These are phyloP conservation scores for Penicillium freii DNA, from an alignment of 2,329 filamentous ascomycete genomes.

Conservation along the genomic window DNA sequence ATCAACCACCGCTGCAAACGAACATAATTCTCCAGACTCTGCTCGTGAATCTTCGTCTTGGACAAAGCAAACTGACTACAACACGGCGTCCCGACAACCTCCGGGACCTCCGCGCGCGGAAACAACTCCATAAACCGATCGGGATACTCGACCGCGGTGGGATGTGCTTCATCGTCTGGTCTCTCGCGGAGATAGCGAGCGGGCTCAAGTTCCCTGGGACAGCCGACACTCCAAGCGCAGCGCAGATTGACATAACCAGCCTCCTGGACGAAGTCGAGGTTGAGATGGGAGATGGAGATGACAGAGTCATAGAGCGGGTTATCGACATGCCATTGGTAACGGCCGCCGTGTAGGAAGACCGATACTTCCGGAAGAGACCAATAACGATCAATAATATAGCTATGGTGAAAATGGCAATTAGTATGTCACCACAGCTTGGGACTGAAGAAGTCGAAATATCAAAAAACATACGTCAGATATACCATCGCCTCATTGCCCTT, in stretches of 20 bases:
- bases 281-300: slow-evolving; percentile 27
- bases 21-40: slow-evolving; percentile 46
- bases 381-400: slow-evolving; percentile 32
- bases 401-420: not conserved
- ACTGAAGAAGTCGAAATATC: not conserved
- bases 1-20: slow-evolving; percentile 50
- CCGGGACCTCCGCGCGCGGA: slow-evolving; percentile 35
- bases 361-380: slow-evolving; percentile 40
- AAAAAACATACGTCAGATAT: slow-evolving; percentile 44
- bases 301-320: slow-evolving; percentile 30
- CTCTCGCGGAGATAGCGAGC: slow-evolving; percentile 31
- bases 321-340: slow-evolving; percentile 45
- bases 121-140: slow-evolving; percentile 48
- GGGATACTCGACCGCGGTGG: slow-evolving; percentile 28
- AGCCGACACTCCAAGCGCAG: slow-evolving; percentile 35
- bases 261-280: slow-evolving; percentile 30
- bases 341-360: slow-evolving; percentile 44
- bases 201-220: slow-evolving; percentile 38
- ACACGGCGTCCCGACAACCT: slow-evolving; percentile 47
- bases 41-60: slow-evolving; percentile 43
- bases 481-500: slow-evolving; percentile 53
- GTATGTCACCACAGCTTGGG: not conserved
- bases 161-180: slow-evolving; percentile 22
- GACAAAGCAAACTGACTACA: slow-evolving; percentile 55
- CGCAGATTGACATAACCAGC: slow-evolving; percentile 37